Base-by-base conservation (phyloP, 2,329 filamentous ascomycete genomes). In the Neonectria neomacrospora region DNA sequence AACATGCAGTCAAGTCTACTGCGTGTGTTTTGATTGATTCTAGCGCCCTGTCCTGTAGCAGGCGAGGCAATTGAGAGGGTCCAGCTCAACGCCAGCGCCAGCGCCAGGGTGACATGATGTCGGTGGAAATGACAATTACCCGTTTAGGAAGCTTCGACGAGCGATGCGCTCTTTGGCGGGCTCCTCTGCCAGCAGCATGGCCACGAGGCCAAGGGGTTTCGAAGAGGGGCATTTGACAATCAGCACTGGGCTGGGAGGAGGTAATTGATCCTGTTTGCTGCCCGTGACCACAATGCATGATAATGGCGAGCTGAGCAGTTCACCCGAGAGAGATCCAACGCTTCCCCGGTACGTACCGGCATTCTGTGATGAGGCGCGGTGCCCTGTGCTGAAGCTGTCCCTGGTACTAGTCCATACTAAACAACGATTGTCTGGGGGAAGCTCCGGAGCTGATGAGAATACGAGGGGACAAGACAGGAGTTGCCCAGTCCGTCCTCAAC, bases 71-170 rank as follows among this genome's bases (percentile, higher is more conserved):
- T 39, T 34, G 53, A 54, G 53, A 63, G 45, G 14, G 10, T 30
- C 51, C 50, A 54, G 47, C 50, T 16, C n/a, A 39, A 11, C 37
- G 37, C 41, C n/a, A 39, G n/a, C 37, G n/a, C 41, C 37, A 48
- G 52, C 42, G 32, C 62, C 30, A 54, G 44, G 52, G 22, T 52
- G 50, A 47, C 28, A 32, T 68, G 69, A 72, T 72, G 71, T 71
- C 61, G 64, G 69, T 73, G 71, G 71, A 73, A 72, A 73, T 73
- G 71, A 73, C 60, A 58, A 58, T 48, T 56, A 16, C 66, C 61
- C 32, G 54, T 62, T 65, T 69, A 63, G 64, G 69, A 69, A 64
- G 57, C 51, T 63, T 69, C 55, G 22, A 54, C 32, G 60, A 67
- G 60, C 63, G 69, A 63, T 59, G 57, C 65, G 59, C 45, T 3